phyloP scores from a whole-genome alignment of 768 basidiomycete species.

The Strobilomyces dryophilus region DNA sequence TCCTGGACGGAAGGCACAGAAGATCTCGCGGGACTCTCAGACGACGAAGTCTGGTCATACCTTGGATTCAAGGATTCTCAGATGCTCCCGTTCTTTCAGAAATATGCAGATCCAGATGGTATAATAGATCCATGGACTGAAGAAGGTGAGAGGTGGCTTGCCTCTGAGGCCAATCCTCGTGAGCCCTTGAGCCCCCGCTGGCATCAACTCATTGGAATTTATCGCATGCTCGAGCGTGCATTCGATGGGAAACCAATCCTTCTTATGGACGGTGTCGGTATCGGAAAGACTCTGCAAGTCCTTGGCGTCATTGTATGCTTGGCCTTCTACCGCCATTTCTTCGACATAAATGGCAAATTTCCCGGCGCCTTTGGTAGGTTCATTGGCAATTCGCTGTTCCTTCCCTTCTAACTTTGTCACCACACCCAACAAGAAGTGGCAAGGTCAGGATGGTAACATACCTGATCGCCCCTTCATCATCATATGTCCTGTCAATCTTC shows the following conservation, averaged over 20 bases:
- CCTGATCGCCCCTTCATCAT: no score
- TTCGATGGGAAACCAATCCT: constrained; percentile 8
- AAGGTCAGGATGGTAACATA: no score
- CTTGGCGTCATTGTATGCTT: constrained; percentile 14
- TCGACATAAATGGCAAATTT: neutral
- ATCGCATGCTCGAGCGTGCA: constrained; percentile 9
- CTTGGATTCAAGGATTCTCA: neutral
- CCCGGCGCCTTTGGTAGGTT: no score
- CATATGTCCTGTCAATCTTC: no score
- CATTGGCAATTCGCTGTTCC: no score
- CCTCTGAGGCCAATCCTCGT: neutral
- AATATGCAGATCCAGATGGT: neutral
- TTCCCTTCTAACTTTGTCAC: no score
- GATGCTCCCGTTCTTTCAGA: constrained; percentile 1
- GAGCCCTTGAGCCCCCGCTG: constrained; percentile 6
- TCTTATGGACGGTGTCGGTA: constrained; percentile 23
- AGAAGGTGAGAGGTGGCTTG: constrained; percentile 11
- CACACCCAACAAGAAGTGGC: no score
- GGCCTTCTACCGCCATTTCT: constrained; percentile 1
- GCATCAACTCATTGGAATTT: constrained; percentile 22
- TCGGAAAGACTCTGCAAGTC: constrained; percentile 22
- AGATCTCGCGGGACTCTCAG: neutral
- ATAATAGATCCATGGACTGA: constrained; percentile 5
- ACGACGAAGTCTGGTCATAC: neutral
- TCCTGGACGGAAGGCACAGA: neutral